Evolutionary conservation across 176 grass and related monocot species (phyloP).

Genomic region (Ensete ventricosum): DNA sequence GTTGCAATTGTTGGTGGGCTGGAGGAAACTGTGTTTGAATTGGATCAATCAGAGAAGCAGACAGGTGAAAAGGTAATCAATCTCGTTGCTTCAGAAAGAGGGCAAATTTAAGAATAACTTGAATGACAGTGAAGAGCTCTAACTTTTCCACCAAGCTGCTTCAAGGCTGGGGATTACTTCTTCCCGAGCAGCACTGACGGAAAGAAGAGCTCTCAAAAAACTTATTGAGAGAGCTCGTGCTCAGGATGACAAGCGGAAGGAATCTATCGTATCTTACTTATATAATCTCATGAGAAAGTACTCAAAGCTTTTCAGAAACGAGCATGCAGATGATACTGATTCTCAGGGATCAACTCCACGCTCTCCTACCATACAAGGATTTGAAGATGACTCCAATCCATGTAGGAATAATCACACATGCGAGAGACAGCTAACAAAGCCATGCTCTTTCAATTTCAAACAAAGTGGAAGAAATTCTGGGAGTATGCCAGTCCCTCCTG

Average conservation of each 20-base stretch:
- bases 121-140: slow-evolving; percentile 62
- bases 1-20: slow-evolving; percentile 50
- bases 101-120: slow-evolving; percentile 35
- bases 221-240: slow-evolving; percentile 67
- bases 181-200: slow-evolving; percentile 65
- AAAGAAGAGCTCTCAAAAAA: slow-evolving; percentile 85
- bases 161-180: slow-evolving; percentile 73
- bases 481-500: slow-evolving; percentile 66
- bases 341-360: slow-evolving; percentile 76
- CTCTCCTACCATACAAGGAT: slow-evolving; percentile 55
- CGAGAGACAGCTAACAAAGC: slow-evolving; percentile 56
- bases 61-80: slow-evolving; percentile 74
- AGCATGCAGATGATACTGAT: slow-evolving; percentile 74
- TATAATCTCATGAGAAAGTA: slow-evolving; percentile 79
- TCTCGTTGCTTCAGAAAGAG: slow-evolving; percentile 68
- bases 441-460: slow-evolving; percentile 65
- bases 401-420: slow-evolving; percentile 44
- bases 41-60: slow-evolving; percentile 81
- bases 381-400: slow-evolving; percentile 16
- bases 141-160: slow-evolving; percentile 71
- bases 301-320: slow-evolving; percentile 83
- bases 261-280: slow-evolving; percentile 63
- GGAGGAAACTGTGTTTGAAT: slow-evolving; percentile 59
- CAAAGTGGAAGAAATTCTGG: slow-evolving; percentile 48
- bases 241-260: slow-evolving; percentile 69